These are phyloP conservation scores for Panicum hallii DNA, from an alignment of 202 grass and related monocot species.

Conservation along the genomic window DNA sequence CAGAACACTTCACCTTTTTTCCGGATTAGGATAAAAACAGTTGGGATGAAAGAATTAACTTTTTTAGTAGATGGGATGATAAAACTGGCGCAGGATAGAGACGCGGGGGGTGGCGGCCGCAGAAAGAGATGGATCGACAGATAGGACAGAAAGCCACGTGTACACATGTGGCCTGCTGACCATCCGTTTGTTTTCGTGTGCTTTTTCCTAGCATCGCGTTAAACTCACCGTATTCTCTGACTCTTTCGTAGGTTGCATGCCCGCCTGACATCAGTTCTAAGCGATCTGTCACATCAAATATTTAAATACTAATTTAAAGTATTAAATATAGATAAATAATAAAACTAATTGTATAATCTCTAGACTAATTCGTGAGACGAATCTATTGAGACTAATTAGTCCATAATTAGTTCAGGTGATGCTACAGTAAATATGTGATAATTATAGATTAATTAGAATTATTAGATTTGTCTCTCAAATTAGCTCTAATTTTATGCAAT, in stretches of 20 bases:
- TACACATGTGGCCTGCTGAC: background rate
- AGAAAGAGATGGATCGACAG: background rate
- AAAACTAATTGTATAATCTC: too few species aligned
- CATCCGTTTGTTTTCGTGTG: background rate
- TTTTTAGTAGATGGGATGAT: background rate
- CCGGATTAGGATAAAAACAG: background rate
- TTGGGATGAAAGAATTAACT: background rate
- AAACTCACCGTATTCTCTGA: background rate
- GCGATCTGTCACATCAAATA: too few species aligned
- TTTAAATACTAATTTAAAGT: too few species aligned
- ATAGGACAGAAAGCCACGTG: slow-evolving; percentile 21
- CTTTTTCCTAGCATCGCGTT: background rate
- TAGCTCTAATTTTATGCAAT: too few species aligned
- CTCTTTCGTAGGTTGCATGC: background rate
- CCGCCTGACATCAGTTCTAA: background rate
- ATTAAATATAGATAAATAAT: too few species aligned
- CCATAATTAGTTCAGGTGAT: too few species aligned
- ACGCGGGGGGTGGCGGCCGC: too few species aligned
- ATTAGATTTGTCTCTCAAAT: too few species aligned
- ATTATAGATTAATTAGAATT: too few species aligned
- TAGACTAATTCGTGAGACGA: too few species aligned
- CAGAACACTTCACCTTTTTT: background rate
- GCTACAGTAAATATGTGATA: too few species aligned
- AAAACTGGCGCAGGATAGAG: background rate
- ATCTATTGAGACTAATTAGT: too few species aligned